phyloP scores from a whole-genome alignment of 139 green algal species.

The Chlamydomonas eustigma region DNA sequence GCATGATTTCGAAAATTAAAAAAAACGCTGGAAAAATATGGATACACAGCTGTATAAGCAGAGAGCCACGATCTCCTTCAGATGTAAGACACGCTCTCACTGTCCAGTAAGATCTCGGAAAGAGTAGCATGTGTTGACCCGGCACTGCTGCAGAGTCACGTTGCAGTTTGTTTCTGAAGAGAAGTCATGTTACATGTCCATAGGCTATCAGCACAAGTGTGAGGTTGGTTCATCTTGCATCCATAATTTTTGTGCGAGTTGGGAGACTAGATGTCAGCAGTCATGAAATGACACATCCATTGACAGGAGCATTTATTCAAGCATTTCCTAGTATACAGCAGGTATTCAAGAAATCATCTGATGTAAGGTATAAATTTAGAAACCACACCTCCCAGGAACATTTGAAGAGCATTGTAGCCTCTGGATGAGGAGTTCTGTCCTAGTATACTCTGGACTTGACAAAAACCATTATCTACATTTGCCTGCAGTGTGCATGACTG shows the following conservation, averaged over 20 bases:
- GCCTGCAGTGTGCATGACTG: neutral
- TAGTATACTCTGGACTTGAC: neutral
- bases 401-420: neutral
- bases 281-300: neutral
- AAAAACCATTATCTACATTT: neutral
- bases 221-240: too few relatives aligned
- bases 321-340: neutral
- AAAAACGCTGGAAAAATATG: neutral
- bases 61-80: neutral
- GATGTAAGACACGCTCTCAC: neutral
- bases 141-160: neutral
- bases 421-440: neutral
- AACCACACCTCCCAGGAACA: neutral
- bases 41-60: neutral
- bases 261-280: neutral
- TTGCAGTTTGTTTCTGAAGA: neutral
- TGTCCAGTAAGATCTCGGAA: neutral
- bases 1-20: neutral
- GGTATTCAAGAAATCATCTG: too few relatives aligned
- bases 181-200: neutral
- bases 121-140: neutral
- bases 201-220: too few relatives aligned
- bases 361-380: neutral
- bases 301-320: neutral
- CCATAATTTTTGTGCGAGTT: too few relatives aligned